These are phyloP conservation scores for Noccaea caerulescens DNA, from an alignment of 345 rosid species.

Conservation along the genomic window DNA sequence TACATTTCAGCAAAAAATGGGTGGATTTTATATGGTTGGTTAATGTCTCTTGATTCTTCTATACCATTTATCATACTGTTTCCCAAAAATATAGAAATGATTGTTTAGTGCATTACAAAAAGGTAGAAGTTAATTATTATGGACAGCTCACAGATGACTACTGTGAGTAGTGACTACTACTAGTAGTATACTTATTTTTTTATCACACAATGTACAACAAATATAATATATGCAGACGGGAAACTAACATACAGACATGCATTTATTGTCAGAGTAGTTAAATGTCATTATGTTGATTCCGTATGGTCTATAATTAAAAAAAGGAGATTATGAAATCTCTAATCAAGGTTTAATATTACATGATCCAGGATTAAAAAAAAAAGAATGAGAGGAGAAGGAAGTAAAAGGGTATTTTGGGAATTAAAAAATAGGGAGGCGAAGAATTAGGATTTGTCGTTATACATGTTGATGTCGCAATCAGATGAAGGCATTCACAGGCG, in stretches of 20 bases:
- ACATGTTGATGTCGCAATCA: conserved; percentile 43
- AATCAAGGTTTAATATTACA: conserved; percentile 2
- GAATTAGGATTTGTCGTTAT: conserved; percentile 42
- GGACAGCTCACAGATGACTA: conserved; percentile 41
- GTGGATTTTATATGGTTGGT: conserved; percentile 30
- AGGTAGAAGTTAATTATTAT: conserved; percentile 3
- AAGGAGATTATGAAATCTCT: neutral
- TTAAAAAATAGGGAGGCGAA: neutral
- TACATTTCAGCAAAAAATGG: conserved; percentile 18
- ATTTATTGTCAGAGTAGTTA: conserved; percentile 40
- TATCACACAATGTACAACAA: neutral
- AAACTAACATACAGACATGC: conserved; percentile 32
- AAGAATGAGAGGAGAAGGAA: neutral
- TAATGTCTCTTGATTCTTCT: neutral
- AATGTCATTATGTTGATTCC: conserved; percentile 23
- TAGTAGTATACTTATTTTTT: neutral
- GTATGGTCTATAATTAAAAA: neutral
- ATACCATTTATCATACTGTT: conserved; percentile 28
- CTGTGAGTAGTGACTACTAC: neutral
- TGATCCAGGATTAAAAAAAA: neutral
- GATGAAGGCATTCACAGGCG: conserved; percentile 42
- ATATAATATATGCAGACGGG: neutral
- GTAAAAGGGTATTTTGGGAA: conserved; percentile 34
- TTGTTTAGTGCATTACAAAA: conserved; percentile 16
- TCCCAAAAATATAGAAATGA: conserved; percentile 14